phyloP scores from a whole-genome alignment of 2,329 filamentous ascomycete genomes.

The Xylaria sp. region DNA sequence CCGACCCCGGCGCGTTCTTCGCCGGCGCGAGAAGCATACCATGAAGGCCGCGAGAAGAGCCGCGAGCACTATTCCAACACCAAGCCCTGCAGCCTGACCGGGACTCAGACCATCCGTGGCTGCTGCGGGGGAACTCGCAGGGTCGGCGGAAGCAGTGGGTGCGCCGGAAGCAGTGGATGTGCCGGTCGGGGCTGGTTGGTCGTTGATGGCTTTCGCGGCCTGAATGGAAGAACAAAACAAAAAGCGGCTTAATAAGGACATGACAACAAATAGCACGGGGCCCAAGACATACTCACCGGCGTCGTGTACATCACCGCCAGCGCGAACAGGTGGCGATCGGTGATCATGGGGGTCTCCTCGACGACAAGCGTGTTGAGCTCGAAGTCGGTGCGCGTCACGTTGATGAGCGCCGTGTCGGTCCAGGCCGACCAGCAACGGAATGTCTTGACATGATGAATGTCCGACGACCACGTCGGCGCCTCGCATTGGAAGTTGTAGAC shows the following conservation, averaged over 20 bases:
- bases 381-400: slow-evolving; percentile 16
- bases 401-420: neutral
- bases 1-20: too few relatives aligned
- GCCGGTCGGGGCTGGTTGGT: neutral
- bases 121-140: neutral
- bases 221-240: too few relatives aligned
- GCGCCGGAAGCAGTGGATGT: neutral
- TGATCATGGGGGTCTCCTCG: neutral
- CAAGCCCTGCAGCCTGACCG: too few relatives aligned
- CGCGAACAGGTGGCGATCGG: slow-evolving; percentile 15
- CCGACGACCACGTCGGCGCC: neutral
- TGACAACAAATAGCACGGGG: too few relatives aligned
- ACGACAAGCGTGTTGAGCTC: neutral
- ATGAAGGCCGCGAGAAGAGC: too few relatives aligned
- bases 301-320: slow-evolving; percentile 20
- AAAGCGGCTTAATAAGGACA: neutral
- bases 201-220: slow-evolving; percentile 2
- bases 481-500: slow-evolving; percentile 17
- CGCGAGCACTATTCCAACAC: too few relatives aligned
- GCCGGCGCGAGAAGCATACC: too few relatives aligned
- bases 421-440: slow-evolving; percentile 21
- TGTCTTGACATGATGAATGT: slow-evolving; percentile 7
- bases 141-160: neutral
- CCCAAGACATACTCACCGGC: slow-evolving; percentile 11
- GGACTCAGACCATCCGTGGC: too few relatives aligned